Evolutionary conservation across 2,329 filamentous ascomycete species (phyloP), one percentile per base, ranked within the genome.

Genomic region (Colletotrichum sansevieriae): DNA sequence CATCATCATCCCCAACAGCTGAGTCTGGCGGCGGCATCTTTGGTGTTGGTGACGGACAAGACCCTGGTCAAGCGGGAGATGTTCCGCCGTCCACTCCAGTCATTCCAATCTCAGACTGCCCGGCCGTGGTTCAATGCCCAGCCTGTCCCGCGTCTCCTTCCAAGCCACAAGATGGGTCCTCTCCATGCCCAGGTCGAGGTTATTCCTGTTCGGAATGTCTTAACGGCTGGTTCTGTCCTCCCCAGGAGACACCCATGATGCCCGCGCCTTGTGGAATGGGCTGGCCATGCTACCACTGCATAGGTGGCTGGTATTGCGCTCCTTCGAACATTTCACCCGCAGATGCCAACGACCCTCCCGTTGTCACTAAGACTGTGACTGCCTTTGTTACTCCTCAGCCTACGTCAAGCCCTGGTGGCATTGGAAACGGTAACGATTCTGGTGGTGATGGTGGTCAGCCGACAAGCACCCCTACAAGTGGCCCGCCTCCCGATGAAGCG

Each of bases 271-370:
- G 76, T 46, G 76, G 76, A 0, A 65, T 74, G 44, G 76, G 76
- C 6, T 78, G 76, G 76, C 75, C 75, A 22, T 78, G 77, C 25
- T 75, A 75, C 43, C 76, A 78, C 46, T 78, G 76, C 55, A 59
- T 68, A 37, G 72, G 73, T 3, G 76, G 76, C 12, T 77, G 71
- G 65, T 78, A 76, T 49, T 78, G 75, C 44, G 71, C 70, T 44
- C 59, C 72, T 15, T 51, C 58, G 7, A 33, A 18, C 1, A 60
- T 22, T 15, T n/a, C 33, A 18, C 37, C 56, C 1, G 59, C 66
- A 49, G 51, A 35, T 9, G 39, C 57, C 7, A 33, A 66, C 11
- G 47, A 44, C 1, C 41, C 57, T 20, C 11, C 68, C 1, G 47
- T 65, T 2, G 55, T 65, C 9, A 22, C 65, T 49, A 65, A 47